Evolutionary conservation across 2,329 filamentous ascomycete species (phyloP), one percentile per base, ranked within the genome.

Genomic region (Mycocentrospora acerina): DNA sequence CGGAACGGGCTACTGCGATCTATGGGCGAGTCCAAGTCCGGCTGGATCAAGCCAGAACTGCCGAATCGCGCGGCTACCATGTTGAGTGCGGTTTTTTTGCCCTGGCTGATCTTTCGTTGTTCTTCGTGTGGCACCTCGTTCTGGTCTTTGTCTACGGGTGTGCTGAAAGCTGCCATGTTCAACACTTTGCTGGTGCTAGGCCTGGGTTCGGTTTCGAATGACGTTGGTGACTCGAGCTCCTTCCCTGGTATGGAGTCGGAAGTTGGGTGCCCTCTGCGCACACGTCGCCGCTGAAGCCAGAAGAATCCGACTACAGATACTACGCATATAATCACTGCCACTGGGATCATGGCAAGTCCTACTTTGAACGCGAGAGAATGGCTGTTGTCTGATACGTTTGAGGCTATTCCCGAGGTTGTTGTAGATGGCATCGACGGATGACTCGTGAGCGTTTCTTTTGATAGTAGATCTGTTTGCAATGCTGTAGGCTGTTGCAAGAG

Each of bases 1-100:
- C 53, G 53, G 28, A 63, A 63, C 9, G 62, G 59, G 28, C 51
- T 60, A 2, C 44, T 45, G 12, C 48, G 44, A 33, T 63, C 60
- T 19, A 65, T 59, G 6, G 60, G 60, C 11, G 53, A 59, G 15
- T 62, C 59, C 8, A 32, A 30, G 7, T 33, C 41, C 14, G 33
- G 14, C 19, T 27, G 29, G 24, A 32, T 18, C 24, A 10, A 19
- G 11, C 15, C 13, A 11, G 17, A 16, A 24, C 33, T 29, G 12
- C 17, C 17, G 4, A 9, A n/a, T 13, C 14, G 25, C 18, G 25
- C 25, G 6, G 30, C 27, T 15, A 29, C 27, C 4, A 31, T 42
- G 26, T 40, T 37, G 10, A 40, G 11, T 24, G 16, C 14, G 12
- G 27, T 4, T 27, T 14, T 40, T 14, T 26, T 40, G 7, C 37